phyloP scores from a whole-genome alignment of 176 grass and related monocot genomes.

The Bolboschoenus planiculmis region DNA sequence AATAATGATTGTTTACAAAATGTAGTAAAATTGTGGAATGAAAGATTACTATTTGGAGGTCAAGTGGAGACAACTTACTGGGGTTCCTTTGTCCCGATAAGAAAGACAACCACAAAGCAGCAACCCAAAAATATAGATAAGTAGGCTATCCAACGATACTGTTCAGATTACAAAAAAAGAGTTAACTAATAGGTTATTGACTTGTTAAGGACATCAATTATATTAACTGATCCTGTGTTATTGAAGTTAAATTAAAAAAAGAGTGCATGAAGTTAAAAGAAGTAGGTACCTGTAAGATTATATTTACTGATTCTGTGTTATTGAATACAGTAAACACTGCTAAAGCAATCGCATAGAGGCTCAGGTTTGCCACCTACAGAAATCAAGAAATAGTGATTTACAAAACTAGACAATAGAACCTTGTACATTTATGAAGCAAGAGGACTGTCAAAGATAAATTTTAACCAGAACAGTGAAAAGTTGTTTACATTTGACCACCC shows the following conservation, averaged over 20 bases:
- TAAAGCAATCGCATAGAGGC: conserved; percentile 81
- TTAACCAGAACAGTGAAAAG: background rate
- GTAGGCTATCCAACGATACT: conserved; percentile 98
- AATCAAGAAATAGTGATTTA: background rate
- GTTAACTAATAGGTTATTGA: background rate
- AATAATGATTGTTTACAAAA: background rate
- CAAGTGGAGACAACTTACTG: conserved; percentile 38
- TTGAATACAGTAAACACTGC: conserved; percentile 59
- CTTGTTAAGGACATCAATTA: background rate
- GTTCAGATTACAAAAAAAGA: conserved; percentile 27
- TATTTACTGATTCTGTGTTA: conserved; percentile 31
- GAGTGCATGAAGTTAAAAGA: background rate
- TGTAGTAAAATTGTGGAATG: background rate
- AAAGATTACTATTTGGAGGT: conserved; percentile 13
- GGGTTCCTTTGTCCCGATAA: conserved; percentile 92
- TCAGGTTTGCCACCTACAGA: conserved; percentile 79
- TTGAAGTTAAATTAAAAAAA: background rate
- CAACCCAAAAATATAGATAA: conserved; percentile 74
- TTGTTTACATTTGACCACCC: background rate
- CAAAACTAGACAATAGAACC: background rate
- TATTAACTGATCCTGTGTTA: background rate
- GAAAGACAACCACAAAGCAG: conserved; percentile 68
- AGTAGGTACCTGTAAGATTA: conserved; percentile 66
- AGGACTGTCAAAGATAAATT: background rate
- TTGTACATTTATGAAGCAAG: background rate